Percentiles rank a stretch among this genome's conserved stretches.
These are phyloP conservation scores for Tricholoma saponaceum DNA, from an alignment of 768 basidiomycete genomes.

Conservation along the genomic window DNA sequence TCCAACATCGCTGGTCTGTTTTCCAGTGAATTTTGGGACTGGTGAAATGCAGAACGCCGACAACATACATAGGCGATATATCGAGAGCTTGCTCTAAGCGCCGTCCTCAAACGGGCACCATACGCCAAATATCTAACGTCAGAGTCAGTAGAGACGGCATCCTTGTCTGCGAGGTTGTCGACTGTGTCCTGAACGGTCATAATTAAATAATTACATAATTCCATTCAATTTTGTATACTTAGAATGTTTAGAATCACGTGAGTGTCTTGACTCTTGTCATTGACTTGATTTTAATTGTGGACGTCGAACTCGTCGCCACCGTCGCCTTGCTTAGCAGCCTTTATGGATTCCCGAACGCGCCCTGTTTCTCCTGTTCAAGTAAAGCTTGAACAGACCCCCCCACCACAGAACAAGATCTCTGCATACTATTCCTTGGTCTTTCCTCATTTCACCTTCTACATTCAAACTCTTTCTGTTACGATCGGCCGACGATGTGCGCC, in stretches of 20 bases:
- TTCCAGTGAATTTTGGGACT: not conserved
- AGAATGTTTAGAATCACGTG: conserved; percentile 13
- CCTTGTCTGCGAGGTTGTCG: conserved; percentile 54
- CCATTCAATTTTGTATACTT: conserved; percentile 2
- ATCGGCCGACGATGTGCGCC: conserved; percentile 87
- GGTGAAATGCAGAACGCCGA: conserved; percentile 5
- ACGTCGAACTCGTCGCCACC: conserved; percentile 16
- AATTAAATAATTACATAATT: conserved; percentile 16
- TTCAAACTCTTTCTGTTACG: conserved; percentile 90
- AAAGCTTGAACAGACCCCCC: conserved; percentile 28
- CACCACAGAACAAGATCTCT: conserved; percentile 72
- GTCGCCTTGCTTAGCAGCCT: conserved; percentile 12
- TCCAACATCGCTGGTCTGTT: conserved; percentile 75
- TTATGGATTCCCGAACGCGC: conserved; percentile 42
- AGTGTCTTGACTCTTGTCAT: conserved; percentile 9
- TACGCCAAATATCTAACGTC: conserved; percentile 73
- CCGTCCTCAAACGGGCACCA: conserved; percentile 73
- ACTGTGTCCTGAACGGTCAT: conserved; percentile 46
- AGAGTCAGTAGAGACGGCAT: conserved; percentile 65
- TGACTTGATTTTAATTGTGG: conserved; percentile 12
- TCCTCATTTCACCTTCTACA: conserved; percentile 93
- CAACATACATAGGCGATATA: conserved; percentile 74
- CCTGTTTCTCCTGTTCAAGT: conserved; percentile 29
- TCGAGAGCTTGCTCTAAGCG: conserved; percentile 60
- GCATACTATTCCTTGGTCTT: conserved; percentile 95